These are phyloP conservation scores for Ophiostoma tasmaniense DNA, from an alignment of 2,329 filamentous ascomycete species.

Conservation along the genomic window DNA sequence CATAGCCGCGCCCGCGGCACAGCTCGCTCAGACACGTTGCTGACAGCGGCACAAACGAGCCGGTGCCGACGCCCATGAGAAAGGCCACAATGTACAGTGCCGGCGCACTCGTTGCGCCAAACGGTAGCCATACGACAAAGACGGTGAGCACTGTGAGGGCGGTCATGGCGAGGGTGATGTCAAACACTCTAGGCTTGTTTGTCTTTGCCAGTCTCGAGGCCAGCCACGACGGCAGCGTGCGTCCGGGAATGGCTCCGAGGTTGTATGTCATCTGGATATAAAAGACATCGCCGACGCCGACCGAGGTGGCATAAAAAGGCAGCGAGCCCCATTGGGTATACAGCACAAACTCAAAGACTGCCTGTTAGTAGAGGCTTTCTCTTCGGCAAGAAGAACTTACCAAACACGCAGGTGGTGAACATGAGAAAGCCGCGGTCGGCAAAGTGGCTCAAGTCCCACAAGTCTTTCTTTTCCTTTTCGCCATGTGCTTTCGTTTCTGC, in stretches of 20 bases:
- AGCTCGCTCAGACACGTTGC: constrained; percentile 25
- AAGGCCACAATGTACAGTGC: constrained; percentile 24
- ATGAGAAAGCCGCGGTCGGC: constrained; percentile 24
- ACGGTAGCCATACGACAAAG: constrained; percentile 24
- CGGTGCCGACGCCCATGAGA: constrained; percentile 26
- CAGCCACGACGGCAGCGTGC: constrained; percentile 24
- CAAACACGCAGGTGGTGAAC: constrained; percentile 24
- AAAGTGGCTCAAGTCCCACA: constrained; percentile 19
- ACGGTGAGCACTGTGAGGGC: not conserved
- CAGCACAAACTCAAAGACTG: constrained; percentile 28
- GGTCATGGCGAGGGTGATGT: not conserved
- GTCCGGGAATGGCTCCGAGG: constrained; percentile 25
- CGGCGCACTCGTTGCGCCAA: constrained; percentile 21
- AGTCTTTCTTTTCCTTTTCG: not conserved
- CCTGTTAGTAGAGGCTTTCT: not conserved
- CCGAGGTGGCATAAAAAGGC: constrained; percentile 24
- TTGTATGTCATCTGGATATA: constrained; percentile 28
- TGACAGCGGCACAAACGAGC: constrained; percentile 26
- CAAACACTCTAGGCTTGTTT: not conserved
- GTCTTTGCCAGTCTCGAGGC: constrained; percentile 10
- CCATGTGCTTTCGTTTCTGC: not conserved
- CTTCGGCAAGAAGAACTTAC: constrained; percentile 18
- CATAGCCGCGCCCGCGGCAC: constrained; percentile 22
- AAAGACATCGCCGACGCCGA: constrained; percentile 23
- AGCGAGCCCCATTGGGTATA: constrained; percentile 28